Conservation (phyloP, 202 grass and related monocot species). For the Alloteropsis angusta region DNA sequence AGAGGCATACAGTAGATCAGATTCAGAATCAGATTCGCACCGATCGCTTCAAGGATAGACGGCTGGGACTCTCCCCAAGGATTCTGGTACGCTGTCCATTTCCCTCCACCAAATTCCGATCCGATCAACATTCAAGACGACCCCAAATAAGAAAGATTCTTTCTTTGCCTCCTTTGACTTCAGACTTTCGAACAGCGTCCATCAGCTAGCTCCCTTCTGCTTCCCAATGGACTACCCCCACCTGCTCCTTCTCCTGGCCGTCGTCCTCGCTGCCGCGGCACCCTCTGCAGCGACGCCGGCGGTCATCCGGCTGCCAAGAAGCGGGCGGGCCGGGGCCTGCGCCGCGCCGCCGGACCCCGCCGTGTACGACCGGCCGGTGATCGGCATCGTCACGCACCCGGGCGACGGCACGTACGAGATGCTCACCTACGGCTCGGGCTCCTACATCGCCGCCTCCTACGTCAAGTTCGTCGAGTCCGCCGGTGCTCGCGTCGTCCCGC, state of each 20-base stretch:
- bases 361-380: slow-evolving; percentile 57
- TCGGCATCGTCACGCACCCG: slow-evolving; percentile 87
- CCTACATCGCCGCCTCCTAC: slow-evolving; percentile 60
- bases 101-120: not conserved
- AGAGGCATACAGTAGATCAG: not conserved
- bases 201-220: not conserved
- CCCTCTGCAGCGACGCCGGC: not conserved
- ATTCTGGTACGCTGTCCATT: not conserved
- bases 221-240: not conserved
- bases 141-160: too few relatives aligned
- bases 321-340: slow-evolving; percentile 4
- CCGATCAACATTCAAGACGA: not conserved
- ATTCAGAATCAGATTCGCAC: too few relatives aligned
- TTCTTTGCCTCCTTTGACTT: not conserved
- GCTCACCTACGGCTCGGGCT: slow-evolving; percentile 36
- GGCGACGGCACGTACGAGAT: slow-evolving; percentile 58
- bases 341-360: slow-evolving; percentile 27
- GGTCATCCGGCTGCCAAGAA: slow-evolving; percentile 25
- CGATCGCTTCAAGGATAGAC: not conserved
- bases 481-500: slow-evolving; percentile 64
- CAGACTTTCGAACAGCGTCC: not conserved
- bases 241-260: not conserved
- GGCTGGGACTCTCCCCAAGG: not conserved
- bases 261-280: not conserved
- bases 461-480: slow-evolving; percentile 86